Base-by-base conservation (phyloP, 148 eudicot genomes). In the Selenicereus undatus region DNA sequence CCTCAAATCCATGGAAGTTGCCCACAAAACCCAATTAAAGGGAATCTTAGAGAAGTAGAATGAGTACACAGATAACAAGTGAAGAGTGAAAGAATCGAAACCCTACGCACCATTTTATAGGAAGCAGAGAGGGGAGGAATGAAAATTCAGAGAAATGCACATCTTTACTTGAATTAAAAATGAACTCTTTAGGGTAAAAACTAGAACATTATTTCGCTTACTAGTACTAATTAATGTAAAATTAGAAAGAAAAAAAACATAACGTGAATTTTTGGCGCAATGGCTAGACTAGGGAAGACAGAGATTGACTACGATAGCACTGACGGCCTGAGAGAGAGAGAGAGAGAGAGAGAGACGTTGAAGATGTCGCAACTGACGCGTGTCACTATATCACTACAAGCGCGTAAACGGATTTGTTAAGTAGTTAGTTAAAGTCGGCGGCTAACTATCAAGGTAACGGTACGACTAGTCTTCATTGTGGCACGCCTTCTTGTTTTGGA, bases 71-170 rank as follows among this genome's bases (percentile, higher is more conserved):
- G 26, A 66, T 1, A 11, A 66, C 35, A 66, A 66, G 14, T 66
- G 71, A 27, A 1, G 30, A 66, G 71, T 66, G 18, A 66, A 36
- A 27, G 43, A 24, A 66, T 32, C 36, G 35, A 66, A 66, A 14
- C 71, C 71, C 35, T 26, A 27, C 30, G 16, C 16, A 11, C 32
- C 32, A 10, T 66, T 66, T 66, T 26, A 66, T 26, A 27, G 70
- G 27, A 66, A 18, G 11, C 26, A 62, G 68, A 62, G 30, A 64
- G 1, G 32, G 71, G 35, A 26, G 22, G 30, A 11, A 36, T 66
- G 71, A 66, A 66, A 66, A 66, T 66, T 66, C 71, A 66, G 71
- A 2, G 71, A 66, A 66, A 66, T 64, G 68, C 18, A 64, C 68
- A n/a, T 27, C 21, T 56, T 56, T 18, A 56, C 16, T 56, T 17